A percentile compares a stretch with the other conserved stretches of the same genome.
Conservation (phyloP, 139 green algal genomes). For the Zygnema circumcarinatum region DNA sequence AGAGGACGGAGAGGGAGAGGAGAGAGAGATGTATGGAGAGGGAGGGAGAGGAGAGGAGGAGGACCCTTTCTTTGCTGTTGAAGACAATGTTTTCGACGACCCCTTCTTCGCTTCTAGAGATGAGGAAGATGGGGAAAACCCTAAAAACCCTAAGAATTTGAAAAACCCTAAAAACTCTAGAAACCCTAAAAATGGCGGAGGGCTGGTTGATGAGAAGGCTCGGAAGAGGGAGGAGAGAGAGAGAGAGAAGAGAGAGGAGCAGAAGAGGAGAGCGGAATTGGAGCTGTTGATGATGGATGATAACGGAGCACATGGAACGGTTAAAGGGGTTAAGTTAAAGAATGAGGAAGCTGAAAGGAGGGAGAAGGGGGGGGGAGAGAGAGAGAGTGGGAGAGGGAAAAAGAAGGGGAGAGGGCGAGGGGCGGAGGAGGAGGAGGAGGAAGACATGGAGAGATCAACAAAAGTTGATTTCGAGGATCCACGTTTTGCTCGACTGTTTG, state of each 20-base stretch:
- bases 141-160: neutral
- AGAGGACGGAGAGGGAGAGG: constrained; percentile 23
- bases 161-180: neutral
- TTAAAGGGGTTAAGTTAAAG: constrained; percentile 57
- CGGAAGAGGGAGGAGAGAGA: constrained; percentile 49
- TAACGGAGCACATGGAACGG: neutral
- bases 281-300: constrained; percentile 96
- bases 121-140: neutral
- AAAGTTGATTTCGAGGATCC: constrained; percentile 74
- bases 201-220: constrained; percentile 30
- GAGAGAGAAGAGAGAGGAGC: constrained; percentile 34
- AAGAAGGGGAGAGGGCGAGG: constrained; percentile 14
- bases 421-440: constrained; percentile 39
- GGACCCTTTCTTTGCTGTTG: constrained; percentile 44
- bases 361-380: constrained; percentile 19
- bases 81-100: constrained; percentile 53
- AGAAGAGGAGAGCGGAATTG: constrained; percentile 76
- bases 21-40: constrained; percentile 23
- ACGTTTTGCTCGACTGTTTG: constrained; percentile 79
- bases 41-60: constrained; percentile 46
- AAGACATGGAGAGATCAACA: constrained; percentile 34
- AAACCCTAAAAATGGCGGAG: neutral
- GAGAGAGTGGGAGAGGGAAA: neutral
- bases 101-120: constrained; percentile 50
- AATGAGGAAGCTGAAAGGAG: constrained; percentile 52